phyloP scores from a whole-genome alignment of 2,329 filamentous ascomycete species.

The Fusarium chuoi region DNA sequence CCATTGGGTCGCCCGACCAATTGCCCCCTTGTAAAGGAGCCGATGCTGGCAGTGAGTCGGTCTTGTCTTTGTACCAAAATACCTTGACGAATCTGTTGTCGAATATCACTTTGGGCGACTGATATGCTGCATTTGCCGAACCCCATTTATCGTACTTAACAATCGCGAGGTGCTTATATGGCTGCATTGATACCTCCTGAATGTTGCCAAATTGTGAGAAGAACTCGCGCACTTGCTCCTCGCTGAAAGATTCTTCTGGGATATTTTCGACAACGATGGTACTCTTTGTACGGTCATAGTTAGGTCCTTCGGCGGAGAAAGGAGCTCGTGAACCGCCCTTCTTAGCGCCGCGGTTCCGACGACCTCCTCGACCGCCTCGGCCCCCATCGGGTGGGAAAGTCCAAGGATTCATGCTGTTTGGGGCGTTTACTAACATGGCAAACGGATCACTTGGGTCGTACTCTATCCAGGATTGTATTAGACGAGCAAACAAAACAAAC shows the following conservation, averaged over 20 bases:
- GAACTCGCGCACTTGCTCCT: constrained; percentile 72
- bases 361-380: constrained; percentile 49
- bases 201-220: constrained; percentile 79
- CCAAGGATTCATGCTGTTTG: constrained; percentile 34
- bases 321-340: constrained; percentile 58
- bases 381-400: constrained; percentile 40
- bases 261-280: constrained; percentile 83
- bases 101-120: constrained; percentile 82
- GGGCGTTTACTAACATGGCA: constrained; percentile 32
- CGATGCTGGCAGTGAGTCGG: constrained; percentile 47
- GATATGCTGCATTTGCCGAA: constrained; percentile 75
- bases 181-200: constrained; percentile 70
- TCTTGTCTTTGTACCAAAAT: constrained; percentile 75
- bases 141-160: constrained; percentile 75
- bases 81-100: constrained; percentile 89
- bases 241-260: constrained; percentile 74
- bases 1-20: constrained; percentile 37
- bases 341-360: constrained; percentile 48
- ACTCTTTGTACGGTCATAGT: constrained; percentile 70
- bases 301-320: constrained; percentile 73
- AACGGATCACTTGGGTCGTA: constrained; percentile 49
- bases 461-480: constrained; percentile 40
- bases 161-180: constrained; percentile 73
- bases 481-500: not conserved
- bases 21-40: constrained; percentile 41